These are phyloP conservation scores for Nicotiana attenuata DNA, from an alignment of 257 asterid species.

Conservation along the genomic window DNA sequence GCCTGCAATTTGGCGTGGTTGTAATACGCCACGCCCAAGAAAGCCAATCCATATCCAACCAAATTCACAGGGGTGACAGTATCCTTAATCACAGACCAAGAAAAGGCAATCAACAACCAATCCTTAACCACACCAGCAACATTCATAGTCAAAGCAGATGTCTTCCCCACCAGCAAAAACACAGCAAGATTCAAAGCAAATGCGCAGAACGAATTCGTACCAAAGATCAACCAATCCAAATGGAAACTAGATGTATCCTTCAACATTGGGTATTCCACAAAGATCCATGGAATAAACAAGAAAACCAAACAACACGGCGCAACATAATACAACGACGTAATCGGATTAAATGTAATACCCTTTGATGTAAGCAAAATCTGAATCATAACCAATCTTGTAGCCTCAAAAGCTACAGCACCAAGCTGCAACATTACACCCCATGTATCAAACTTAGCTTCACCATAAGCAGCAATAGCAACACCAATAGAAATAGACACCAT, in stretches of 20 bases:
- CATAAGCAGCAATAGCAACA: conserved; percentile 68
- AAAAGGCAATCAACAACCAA: conserved; percentile 62
- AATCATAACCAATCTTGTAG: conserved; percentile 62
- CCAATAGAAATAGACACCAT: conserved; percentile 69
- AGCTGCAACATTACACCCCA: conserved; percentile 61
- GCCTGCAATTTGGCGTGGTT: conserved; percentile 56
- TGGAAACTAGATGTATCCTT: conserved; percentile 53
- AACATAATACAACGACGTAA: conserved; percentile 59
- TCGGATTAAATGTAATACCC: conserved; percentile 54
- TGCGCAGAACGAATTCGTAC: conserved; percentile 58
- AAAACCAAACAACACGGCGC: conserved; percentile 61
- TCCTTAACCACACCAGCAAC: conserved; percentile 78
- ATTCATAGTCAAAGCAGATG: conserved; percentile 71
- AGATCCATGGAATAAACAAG: conserved; percentile 50
- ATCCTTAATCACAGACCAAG: conserved; percentile 74
- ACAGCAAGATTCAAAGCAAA: conserved; percentile 65
- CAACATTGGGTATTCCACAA: conserved; percentile 53
- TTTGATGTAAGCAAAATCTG: conserved; percentile 54
- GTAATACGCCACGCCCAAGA: conserved; percentile 61
- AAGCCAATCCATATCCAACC: conserved; percentile 57
- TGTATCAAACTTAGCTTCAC: conserved; percentile 58
- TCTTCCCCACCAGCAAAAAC: conserved; percentile 63
- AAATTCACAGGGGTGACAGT: conserved; percentile 54
- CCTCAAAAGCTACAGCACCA: conserved; percentile 67
- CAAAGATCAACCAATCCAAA: conserved; percentile 47